These are phyloP conservation scores for Albatrellus sp. DNA, from an alignment of 1,284 basidiomycete species.

Conservation along the genomic window DNA sequence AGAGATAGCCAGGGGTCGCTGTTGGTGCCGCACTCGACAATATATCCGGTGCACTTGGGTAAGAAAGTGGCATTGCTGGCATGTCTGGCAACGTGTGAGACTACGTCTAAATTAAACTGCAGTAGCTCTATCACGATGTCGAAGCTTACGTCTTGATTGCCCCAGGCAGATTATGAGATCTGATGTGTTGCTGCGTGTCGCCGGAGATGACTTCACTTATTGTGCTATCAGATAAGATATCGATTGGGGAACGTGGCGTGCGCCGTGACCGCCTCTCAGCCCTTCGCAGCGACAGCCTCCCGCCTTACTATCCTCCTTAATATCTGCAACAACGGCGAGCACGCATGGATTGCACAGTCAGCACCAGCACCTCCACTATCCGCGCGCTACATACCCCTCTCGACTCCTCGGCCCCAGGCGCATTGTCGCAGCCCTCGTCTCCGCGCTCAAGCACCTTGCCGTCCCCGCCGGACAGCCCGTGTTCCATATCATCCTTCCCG, in stretches of 20 bases:
- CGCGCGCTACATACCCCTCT: constrained; percentile 20
- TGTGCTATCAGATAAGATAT: constrained; percentile 1
- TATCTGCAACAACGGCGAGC: constrained; percentile 2
- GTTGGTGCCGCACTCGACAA: too few species aligned
- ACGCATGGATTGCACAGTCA: constrained; percentile 11
- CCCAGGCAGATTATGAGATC: too few species aligned
- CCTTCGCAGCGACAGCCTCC: neutral
- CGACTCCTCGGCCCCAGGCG: constrained; percentile 9
- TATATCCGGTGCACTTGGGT: too few species aligned
- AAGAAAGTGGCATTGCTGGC: too few species aligned
- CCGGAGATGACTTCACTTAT: neutral
- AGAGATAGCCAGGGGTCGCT: too few species aligned
- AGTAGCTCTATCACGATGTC: too few species aligned
- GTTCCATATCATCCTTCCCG: constrained; percentile 56
- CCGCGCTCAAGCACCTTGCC: constrained; percentile 32
- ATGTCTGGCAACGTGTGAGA: too few species aligned
- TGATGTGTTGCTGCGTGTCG: neutral
- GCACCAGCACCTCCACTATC: constrained; percentile 28
- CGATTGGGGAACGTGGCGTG: constrained; percentile 1
- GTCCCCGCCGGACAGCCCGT: constrained; percentile 43
- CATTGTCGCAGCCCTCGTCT: constrained; percentile 23
- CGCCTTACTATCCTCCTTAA: neutral
- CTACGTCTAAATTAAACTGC: too few species aligned
- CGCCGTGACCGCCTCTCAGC: neutral
- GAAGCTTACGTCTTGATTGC: too few species aligned